Evolutionary conservation across 495 filamentous ascomycete species (phyloP), one percentile per base, ranked within the genome.

Genomic region (Durotheca rogersii): DNA sequence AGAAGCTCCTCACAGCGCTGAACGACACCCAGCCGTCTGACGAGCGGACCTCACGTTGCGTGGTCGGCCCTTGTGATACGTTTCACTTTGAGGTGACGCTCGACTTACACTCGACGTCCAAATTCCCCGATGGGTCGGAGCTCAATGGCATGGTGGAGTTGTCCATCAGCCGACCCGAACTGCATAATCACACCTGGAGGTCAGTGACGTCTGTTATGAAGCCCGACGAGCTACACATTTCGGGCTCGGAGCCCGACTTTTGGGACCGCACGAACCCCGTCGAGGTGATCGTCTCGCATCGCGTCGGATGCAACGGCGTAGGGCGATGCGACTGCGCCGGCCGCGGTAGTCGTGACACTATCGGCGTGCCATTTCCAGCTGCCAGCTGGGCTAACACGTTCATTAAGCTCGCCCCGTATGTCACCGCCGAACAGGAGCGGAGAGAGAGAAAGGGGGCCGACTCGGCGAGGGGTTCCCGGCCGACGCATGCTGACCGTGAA

Each of bases 51-150:
- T 55, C 55, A 3, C 62, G 63, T 10, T 64, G 62, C 21, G 51
- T 70, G 7, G 58, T 67, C 16, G 62, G 62, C 6, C 62, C 62
- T n/a, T 77, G 73, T 51, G 74, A 78, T 42, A 69, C 79, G n/a
- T 59, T 81, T 41, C 75, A 80, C 46, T 72, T 81, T 57, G 69
- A 78, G 29, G 66, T 69, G 7, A 68, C 69, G 6, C 62, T 81
- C 0, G 68, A 76, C 34, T 44, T 78, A 5, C 71, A 72, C 46
- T 66, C 69, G 7, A 68, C 71, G 9, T 61, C 67, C 16, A 65
- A 69, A 27, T 76, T 77, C 50, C 73, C 74, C 6, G 56, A 67
- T 23, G 68, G 70, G 3, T 74, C 75, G 19, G 71, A 75, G 15
- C 66, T 81, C 41, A 74, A 72, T 46, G 72, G 71, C 17, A 70